These are phyloP conservation scores for Neonectria hederae DNA, from an alignment of 2,329 filamentous ascomycete genomes.

Conservation along the genomic window DNA sequence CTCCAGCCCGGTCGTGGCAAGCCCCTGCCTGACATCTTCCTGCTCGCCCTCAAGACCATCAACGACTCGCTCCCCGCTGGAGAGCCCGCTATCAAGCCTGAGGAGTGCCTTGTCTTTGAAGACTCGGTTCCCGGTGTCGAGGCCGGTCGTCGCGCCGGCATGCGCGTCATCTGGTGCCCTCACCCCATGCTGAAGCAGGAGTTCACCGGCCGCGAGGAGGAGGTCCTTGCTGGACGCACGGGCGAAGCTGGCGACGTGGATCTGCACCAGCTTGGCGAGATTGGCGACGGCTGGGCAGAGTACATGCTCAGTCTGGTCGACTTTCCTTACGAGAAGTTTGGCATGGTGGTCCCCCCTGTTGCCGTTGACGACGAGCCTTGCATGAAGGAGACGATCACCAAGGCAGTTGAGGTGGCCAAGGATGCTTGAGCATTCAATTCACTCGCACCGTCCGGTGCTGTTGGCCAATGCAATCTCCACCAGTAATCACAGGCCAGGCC, in stretches of 20 bases:
- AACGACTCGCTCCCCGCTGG: slow-evolving; percentile 75
- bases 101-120: slow-evolving; percentile 96
- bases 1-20: slow-evolving; percentile 87
- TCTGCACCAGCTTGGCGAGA: slow-evolving; percentile 64
- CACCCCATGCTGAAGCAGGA: slow-evolving; percentile 81
- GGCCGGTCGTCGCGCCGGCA: slow-evolving; percentile 87
- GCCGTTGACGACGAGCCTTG: slow-evolving; percentile 55
- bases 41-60: slow-evolving; percentile 84
- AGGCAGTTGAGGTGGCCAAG: slow-evolving; percentile 26
- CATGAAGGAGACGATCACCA: slow-evolving; percentile 49
- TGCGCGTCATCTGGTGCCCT: slow-evolving; percentile 94
- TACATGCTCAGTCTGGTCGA: slow-evolving; percentile 59
- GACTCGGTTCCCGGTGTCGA: slow-evolving; percentile 95
- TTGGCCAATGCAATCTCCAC: slow-evolving; percentile 3
- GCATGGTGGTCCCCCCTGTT: slow-evolving; percentile 59
- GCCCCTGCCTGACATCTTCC: slow-evolving; percentile 92
- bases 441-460: slow-evolving; percentile 1
- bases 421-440: slow-evolving; percentile 19
- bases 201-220: slow-evolving; percentile 78
- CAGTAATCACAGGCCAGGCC: background rate
- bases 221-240: slow-evolving; percentile 85
- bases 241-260: slow-evolving; percentile 70
- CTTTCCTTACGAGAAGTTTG: slow-evolving; percentile 69
- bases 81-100: slow-evolving; percentile 74
- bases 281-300: slow-evolving; percentile 70